Evolutionary conservation across 495 filamentous ascomycete species (phyloP).

Genomic region (Penicillium argentinense): DNA sequence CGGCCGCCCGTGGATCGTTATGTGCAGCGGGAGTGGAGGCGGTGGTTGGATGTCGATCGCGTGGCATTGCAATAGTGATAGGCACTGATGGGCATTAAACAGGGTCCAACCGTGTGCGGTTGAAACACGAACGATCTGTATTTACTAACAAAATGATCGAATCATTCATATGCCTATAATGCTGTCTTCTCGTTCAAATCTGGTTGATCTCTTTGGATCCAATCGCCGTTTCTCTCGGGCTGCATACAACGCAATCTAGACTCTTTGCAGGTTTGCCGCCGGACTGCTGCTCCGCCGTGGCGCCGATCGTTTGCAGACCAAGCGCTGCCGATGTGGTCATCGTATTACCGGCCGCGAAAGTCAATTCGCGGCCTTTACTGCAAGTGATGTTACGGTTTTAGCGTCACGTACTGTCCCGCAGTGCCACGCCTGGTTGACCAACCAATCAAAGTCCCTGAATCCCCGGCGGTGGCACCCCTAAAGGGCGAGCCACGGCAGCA

Average conservation of each 20-base stretch:
- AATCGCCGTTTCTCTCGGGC: too few relatives aligned
- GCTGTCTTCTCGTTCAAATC: too few relatives aligned
- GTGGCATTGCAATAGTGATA: constrained; percentile 3
- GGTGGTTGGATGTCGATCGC: background rate
- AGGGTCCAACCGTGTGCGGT: too few relatives aligned
- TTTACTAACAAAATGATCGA: too few relatives aligned
- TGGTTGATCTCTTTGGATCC: too few relatives aligned
- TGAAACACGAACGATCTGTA: too few relatives aligned
- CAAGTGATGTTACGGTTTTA: background rate
- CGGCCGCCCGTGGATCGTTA: background rate
- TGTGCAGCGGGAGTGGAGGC: background rate
- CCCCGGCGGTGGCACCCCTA: too few relatives aligned
- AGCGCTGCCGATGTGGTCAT: background rate
- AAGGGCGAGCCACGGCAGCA: constrained; percentile 17
- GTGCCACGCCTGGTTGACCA: background rate
- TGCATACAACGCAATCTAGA: background rate
- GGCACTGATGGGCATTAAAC: background rate
- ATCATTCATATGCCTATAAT: too few relatives aligned
- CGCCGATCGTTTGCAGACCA: background rate
- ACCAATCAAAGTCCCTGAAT: constrained; percentile 12
- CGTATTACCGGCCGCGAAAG: background rate
- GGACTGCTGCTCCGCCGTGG: background rate
- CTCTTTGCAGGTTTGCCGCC: background rate
- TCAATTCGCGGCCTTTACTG: background rate
- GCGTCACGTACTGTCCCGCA: background rate